Conservation (phyloP, 2,329 filamentous ascomycete genomes). For the Daldinia eschscholtzii region DNA sequence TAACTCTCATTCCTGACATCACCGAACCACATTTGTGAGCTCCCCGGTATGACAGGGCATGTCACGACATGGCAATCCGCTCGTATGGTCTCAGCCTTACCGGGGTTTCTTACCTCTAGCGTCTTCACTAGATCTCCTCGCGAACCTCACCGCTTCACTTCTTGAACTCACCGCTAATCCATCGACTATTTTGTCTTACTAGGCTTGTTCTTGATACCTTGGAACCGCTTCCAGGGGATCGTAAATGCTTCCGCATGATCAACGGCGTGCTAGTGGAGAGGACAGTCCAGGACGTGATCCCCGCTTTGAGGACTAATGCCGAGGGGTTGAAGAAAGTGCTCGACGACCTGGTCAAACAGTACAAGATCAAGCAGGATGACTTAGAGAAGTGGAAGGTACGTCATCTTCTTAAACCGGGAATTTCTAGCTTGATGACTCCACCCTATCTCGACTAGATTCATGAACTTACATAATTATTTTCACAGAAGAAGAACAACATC, state of each 20-base stretch:
- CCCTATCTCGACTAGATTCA: constrained; percentile 22
- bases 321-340: constrained; percentile 94
- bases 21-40: constrained; percentile 24
- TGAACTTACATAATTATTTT: constrained; percentile 41
- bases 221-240: constrained; percentile 81
- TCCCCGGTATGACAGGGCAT: constrained; percentile 8
- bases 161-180: constrained; percentile 56
- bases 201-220: constrained; percentile 96
- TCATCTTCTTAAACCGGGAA: constrained; percentile 25
- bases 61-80: constrained; percentile 19
- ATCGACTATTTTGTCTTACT: constrained; percentile 45
- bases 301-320: constrained; percentile 91
- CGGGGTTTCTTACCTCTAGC: constrained; percentile 39
- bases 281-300: constrained; percentile 92
- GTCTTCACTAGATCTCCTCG: constrained; percentile 42
- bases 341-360: constrained; percentile 95
- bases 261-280: constrained; percentile 96
- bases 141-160: constrained; percentile 49
- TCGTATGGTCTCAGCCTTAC: constrained; percentile 39
- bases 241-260: constrained; percentile 99
- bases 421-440: constrained; percentile 29
- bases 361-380: constrained; percentile 93
- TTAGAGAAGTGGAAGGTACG: constrained; percentile 97
- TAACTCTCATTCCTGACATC: constrained; percentile 38
- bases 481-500: constrained; percentile 89